These are phyloP conservation scores for Fremontodendron californicum DNA, from an alignment of 345 rosid genomes.

Conservation along the genomic window DNA sequence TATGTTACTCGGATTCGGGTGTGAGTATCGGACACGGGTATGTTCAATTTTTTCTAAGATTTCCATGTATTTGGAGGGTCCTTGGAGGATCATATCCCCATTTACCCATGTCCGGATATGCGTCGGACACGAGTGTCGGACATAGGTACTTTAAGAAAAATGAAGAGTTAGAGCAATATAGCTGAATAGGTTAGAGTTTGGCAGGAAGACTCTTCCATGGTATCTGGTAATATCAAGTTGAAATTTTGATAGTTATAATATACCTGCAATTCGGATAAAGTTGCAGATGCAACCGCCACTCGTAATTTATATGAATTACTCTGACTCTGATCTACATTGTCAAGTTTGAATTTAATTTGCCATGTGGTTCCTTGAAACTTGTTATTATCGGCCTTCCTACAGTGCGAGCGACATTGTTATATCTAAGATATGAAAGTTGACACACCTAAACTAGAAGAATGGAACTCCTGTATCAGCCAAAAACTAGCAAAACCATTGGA, in stretches of 20 bases:
- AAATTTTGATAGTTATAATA: background rate
- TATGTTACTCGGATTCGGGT: too few relatives aligned
- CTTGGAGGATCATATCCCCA: too few relatives aligned
- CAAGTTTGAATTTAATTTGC: slow-evolving; percentile 62
- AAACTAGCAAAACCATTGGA: background rate
- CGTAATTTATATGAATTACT: slow-evolving; percentile 50
- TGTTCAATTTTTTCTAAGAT: too few relatives aligned
- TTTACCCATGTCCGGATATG: too few relatives aligned
- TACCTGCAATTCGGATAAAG: slow-evolving; percentile 68
- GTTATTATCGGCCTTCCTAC: slow-evolving; percentile 42
- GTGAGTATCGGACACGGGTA: too few relatives aligned
- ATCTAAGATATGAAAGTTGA: background rate
- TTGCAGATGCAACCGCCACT: slow-evolving; percentile 70
- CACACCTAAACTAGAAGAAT: background rate
- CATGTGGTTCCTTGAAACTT: slow-evolving; percentile 59
- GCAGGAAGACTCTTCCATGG: background rate
- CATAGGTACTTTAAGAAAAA: too few relatives aligned
- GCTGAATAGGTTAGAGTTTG: background rate
- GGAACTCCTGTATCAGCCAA: background rate
- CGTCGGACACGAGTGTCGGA: too few relatives aligned
- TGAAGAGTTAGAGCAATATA: too few relatives aligned
- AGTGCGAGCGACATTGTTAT: background rate
- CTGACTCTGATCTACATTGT: slow-evolving; percentile 29
- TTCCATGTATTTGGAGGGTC: too few relatives aligned
- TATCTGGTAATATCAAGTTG: background rate